Conservation (phyloP, 225 moss, liverwort and hornwort genomes). For the Lunularia cruciata region DNA sequence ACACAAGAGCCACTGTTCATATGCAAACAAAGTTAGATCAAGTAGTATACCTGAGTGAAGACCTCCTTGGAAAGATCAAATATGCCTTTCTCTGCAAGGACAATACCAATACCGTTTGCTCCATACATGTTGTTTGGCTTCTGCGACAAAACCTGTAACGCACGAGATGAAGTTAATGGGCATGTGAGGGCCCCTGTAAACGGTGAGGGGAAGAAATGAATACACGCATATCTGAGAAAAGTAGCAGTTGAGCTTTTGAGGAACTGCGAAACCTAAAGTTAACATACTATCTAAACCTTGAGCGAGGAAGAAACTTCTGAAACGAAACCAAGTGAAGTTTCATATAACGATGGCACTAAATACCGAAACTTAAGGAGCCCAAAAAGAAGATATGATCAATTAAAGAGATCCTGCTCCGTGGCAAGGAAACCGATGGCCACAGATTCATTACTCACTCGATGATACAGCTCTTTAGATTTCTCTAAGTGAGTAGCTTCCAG, state of each 20-base stretch:
- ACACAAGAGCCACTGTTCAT: too few relatives aligned
- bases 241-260: not conserved
- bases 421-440: too few relatives aligned
- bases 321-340: too few relatives aligned
- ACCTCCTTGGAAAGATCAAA: slow-evolving; percentile 92
- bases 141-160: slow-evolving; percentile 55
- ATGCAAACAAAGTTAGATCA: too few relatives aligned
- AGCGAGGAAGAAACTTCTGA: too few relatives aligned
- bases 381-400: not conserved
- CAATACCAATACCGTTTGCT: slow-evolving; percentile 94
- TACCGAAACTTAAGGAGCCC: not conserved
- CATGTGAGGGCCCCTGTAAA: too few relatives aligned
- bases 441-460: slow-evolving; percentile 45
- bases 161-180: too few relatives aligned
- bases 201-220: too few relatives aligned
- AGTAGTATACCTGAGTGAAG: slow-evolving; percentile 85
- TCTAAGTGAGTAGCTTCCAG: slow-evolving; percentile 93
- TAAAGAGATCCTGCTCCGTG: too few relatives aligned
- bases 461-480: slow-evolving; percentile 81
- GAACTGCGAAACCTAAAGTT: not conserved
- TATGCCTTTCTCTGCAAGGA: slow-evolving; percentile 90
- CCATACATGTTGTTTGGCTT: slow-evolving; percentile 93
- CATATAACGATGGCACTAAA: too few relatives aligned
- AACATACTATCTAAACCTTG: not conserved
- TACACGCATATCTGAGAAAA: not conserved